Base-by-base conservation (phyloP, 345 rosid species). In the Pseudoturritis turrita region DNA sequence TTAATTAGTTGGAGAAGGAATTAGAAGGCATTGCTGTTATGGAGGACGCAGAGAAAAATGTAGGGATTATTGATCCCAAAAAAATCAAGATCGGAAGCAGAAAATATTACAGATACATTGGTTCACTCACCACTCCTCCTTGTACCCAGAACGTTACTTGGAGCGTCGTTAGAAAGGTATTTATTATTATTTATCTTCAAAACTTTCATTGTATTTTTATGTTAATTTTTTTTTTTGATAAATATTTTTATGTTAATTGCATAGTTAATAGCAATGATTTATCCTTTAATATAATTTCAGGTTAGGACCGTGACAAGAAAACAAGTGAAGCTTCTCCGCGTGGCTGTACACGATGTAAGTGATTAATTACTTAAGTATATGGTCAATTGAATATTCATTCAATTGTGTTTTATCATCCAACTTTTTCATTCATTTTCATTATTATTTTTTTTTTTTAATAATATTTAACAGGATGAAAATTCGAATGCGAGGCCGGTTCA, bases 41-140 rank as follows among this genome's bases (percentile, higher is more conserved):
- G 2, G 85, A 82, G 17, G 47, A 65, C 5, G 35, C 31, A 65
- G 82, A 83, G 39, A 81, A 7, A 64, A 72, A 7, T 15, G 80
- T 73, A 33, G 92, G 97, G 0, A 35, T 81, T 10, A 70, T 85
- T n/a, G 79, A 90, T 54, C 94, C 97, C 5, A 86, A 76, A 37
- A 26, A 45, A 35, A 76, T 93, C 35, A 82, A 82, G 52, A 49
- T 87, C 3, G 89, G 85, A 22, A 83, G 87, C 53, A 77, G 88
- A 71, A 84, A 88, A 65, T 93, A 87, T 71, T 93, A 79, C 66
- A 83, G 96, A 79, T 93, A 93, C 73, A 56, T 79, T 2, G 98
- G 98, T 39, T 93, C 98, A 65, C 94, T 93, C 6, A 93, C 97
- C 0, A 12, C 75, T 71, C 98, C 98, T 77, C 97, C 98, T 55